Percentiles rank a stretch among this genome's conserved stretches.
Conservation (phyloP, 208 protist genomes). For the Vickermania spadyakhi region DNA sequence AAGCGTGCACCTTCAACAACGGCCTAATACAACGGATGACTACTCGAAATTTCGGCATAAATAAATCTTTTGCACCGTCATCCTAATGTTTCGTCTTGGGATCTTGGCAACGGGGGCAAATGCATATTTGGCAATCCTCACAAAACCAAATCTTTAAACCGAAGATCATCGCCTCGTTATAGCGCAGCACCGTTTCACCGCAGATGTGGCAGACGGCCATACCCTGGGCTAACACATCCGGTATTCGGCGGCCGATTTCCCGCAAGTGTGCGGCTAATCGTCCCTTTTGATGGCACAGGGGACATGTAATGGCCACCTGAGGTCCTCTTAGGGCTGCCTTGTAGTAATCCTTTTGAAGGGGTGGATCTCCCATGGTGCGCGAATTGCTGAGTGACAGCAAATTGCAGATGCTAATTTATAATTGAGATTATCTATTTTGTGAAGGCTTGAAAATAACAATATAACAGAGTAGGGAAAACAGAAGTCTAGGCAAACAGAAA, state of each 20-base stretch:
- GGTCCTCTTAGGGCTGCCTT: constrained; percentile 19
- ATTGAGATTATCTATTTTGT: too few relatives aligned
- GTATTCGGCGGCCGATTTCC: constrained; percentile 48
- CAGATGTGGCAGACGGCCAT: constrained; percentile 14
- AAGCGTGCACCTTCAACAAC: too few relatives aligned
- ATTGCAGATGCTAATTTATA: too few relatives aligned
- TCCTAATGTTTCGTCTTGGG: not conserved
- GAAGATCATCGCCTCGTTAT: not conserved
- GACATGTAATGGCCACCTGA: constrained; percentile 29
- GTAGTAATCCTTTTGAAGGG: constrained; percentile 44
- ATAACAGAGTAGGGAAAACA: too few relatives aligned
- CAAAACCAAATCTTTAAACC: constrained; percentile 1
- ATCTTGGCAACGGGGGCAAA: not conserved
- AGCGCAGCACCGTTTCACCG: not conserved
- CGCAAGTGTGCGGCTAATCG: constrained; percentile 34
- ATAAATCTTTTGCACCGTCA: too few relatives aligned
- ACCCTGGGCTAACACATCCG: constrained; percentile 9
- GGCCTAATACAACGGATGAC: too few relatives aligned
- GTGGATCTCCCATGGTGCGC: not conserved
- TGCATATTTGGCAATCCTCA: constrained; percentile 1
- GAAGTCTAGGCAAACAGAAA: too few relatives aligned
- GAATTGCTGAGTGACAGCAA: too few relatives aligned
- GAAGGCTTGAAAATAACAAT: too few relatives aligned
- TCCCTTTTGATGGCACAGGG: constrained; percentile 35
- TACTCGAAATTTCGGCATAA: too few relatives aligned